Base-by-base conservation (phyloP, 352 stramenopile species). In the Phytophthora litchii region DNA sequence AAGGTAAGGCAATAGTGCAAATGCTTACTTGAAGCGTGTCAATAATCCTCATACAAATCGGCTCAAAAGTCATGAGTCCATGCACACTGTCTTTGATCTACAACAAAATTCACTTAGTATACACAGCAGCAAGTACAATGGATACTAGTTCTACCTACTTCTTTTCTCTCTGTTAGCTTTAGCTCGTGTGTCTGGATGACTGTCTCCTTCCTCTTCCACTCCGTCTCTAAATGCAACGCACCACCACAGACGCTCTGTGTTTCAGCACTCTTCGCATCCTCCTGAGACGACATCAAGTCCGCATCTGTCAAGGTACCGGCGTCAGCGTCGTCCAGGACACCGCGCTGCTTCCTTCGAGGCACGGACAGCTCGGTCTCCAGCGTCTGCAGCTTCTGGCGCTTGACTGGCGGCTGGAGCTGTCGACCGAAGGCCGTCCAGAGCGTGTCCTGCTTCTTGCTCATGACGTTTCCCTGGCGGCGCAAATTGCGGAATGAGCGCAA, bases 71-170 rank as follows among this genome's bases (percentile, higher is more conserved):
- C 48, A 93, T 88, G 17, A 90, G 66, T 10, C 84, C 84, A 49
- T 93, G 84, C 1, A 93, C 77, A 31, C 74, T 89, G 67, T 94
- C 84, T 44, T 90, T 94, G 43, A 94, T 89, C 84, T 91, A 46
- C 31, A 59, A 10, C 19, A 32, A n/a, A n/a, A n/a, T n/a, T n/a
- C n/a, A n/a, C n/a, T n/a, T n/a, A n/a, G n/a, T n/a, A n/a, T n/a
- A n/a, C n/a, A n/a, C n/a, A n/a, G n/a, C n/a, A n/a, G n/a, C n/a
- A n/a, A n/a, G n/a, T n/a, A n/a, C n/a, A n/a, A n/a, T n/a, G n/a
- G n/a, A n/a, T 10, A 16, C 19, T 27, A 17, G n/a, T 6, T 23
- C 17, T 9, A 23, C 63, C 20, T 44, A 84, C 79, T 54, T 80
- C 75, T 70, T 89, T 89, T 51, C 70, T 76, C 17, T 62, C 63